Evolutionary conservation across 1,284 basidiomycete genomes (phyloP).

Genomic region (Puccinia polysora): DNA sequence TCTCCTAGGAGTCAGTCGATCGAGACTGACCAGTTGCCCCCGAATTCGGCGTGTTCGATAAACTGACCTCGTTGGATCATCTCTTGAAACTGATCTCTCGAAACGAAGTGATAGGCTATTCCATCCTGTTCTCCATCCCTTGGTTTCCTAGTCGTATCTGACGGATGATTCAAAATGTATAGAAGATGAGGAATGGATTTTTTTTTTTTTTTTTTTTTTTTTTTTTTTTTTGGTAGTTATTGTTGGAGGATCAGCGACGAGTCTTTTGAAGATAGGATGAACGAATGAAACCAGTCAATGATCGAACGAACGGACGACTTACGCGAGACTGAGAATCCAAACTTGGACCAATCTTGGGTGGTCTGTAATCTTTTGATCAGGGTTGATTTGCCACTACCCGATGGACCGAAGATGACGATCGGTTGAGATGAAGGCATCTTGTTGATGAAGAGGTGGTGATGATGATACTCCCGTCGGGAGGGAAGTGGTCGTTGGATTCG

Average conservation of each 20-base stretch:
- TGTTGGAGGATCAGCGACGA: neutral
- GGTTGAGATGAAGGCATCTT: constrained; percentile 56
- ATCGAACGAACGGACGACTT: constrained; percentile 51
- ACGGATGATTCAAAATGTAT: neutral
- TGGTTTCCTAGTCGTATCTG: constrained; percentile 86
- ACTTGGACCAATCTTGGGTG: constrained; percentile 67
- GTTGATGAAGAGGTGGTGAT: too few species aligned
- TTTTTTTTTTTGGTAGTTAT: too few species aligned
- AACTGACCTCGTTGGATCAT: constrained; percentile 59
- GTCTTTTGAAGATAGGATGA: neutral
- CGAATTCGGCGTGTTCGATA: constrained; percentile 69
- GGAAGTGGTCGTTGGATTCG: too few species aligned
- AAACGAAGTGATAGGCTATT: constrained; percentile 61
- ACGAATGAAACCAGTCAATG: neutral
- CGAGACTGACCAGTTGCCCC: constrained; percentile 68
- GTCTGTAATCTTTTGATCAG: constrained; percentile 77
- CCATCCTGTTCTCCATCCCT: constrained; percentile 78
- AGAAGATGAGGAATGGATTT: neutral
- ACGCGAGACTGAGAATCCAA: constrained; percentile 95
- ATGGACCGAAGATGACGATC: constrained; percentile 73
- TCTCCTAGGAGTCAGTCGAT: too few species aligned
- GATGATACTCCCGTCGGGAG: too few species aligned
- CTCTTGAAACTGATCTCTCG: constrained; percentile 57
- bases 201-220: too few species aligned
- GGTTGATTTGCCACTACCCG: constrained; percentile 91